Evolutionary conservation across 2,329 filamentous ascomycete species (phyloP).

Genomic region (Metarhizium robertsii): DNA sequence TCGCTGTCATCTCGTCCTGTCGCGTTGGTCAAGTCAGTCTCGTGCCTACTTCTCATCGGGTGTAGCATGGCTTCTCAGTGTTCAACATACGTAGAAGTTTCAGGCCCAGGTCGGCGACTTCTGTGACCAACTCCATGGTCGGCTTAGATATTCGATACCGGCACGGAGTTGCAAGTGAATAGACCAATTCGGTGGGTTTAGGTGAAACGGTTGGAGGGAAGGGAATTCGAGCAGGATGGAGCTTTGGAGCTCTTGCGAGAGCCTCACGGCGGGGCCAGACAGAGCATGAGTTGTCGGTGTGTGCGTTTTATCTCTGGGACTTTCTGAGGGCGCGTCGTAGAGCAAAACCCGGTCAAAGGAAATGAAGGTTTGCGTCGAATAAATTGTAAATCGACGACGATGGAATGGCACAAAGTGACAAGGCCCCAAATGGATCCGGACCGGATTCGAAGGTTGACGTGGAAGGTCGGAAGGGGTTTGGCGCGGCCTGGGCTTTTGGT

Average conservation of each 20-base stretch:
- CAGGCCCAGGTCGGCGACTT: conserved; percentile 21
- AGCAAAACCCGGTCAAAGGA: neutral
- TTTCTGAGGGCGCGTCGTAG: neutral
- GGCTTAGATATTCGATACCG: neutral
- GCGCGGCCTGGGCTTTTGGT: neutral
- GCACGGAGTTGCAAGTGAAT: neutral
- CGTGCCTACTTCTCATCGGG: neutral
- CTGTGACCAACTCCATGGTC: conserved; percentile 14
- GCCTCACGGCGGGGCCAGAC: conserved; percentile 13
- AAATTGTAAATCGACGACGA: neutral
- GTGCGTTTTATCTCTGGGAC: neutral
- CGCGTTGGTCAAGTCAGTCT: conserved; percentile 1
- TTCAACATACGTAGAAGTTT: conserved; percentile 21
- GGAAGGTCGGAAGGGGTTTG: neutral
- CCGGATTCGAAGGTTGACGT: neutral
- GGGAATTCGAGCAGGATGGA: neutral
- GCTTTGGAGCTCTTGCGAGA: conserved; percentile 10
- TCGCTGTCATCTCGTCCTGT: conserved; percentile 18
- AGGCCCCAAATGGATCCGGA: too few relatives aligned
- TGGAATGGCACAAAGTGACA: neutral
- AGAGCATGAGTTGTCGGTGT: conserved; percentile 11
- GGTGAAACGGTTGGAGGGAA: neutral
- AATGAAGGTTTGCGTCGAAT: neutral
- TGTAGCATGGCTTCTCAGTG: neutral
- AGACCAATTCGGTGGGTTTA: neutral